Conservation (phyloP, 1,139 yeast genomes). For the Kluyveromyces sp. region DNA sequence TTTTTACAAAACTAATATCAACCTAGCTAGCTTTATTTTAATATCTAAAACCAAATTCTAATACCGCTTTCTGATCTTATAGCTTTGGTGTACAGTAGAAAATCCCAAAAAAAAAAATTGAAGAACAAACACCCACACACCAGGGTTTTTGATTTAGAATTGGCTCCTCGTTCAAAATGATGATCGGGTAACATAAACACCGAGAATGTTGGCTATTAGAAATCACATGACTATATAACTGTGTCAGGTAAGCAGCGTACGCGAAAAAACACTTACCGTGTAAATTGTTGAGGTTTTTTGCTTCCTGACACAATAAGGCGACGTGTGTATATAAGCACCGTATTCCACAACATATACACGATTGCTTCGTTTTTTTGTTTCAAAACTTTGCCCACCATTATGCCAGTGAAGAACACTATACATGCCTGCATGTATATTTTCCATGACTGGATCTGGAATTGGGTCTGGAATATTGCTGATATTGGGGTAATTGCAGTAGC, state of each 20-base stretch:
- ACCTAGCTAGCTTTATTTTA: no score
- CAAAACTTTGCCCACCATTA: constrained; percentile 1
- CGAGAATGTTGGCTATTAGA: no score
- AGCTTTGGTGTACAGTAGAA: neutral
- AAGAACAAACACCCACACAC: neutral
- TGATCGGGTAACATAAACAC: neutral
- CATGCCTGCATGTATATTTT: constrained; percentile 4
- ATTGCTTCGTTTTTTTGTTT: neutral
- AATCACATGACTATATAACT: no score
- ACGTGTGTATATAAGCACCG: neutral
- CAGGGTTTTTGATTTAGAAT: neutral
- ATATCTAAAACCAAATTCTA: no score
- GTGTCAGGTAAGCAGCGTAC: no score
- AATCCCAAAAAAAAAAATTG: neutral
- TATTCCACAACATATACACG: no score
- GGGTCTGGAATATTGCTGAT: neutral
- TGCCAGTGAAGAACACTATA: neutral
- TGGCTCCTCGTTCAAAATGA: neutral
- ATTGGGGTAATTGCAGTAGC: neutral
- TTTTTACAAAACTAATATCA: no score
- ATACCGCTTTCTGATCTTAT: no score
- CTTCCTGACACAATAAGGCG: neutral
- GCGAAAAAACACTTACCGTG: no score
- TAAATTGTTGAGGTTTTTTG: no score
- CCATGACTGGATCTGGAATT: no score